Conservation (phyloP, 169 alveolate species). For the Plasmodium berghei region DNA sequence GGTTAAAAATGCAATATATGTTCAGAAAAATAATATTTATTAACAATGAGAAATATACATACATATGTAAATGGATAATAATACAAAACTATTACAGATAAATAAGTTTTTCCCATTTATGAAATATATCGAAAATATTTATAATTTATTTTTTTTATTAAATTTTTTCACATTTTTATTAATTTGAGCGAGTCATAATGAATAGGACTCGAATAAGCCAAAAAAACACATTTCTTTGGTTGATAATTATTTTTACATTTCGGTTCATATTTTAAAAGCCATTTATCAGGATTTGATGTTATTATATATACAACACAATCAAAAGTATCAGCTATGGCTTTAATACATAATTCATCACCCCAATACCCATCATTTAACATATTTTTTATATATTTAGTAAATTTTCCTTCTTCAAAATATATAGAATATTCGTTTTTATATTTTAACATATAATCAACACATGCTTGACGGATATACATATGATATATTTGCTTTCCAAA, state of each 20-base stretch:
- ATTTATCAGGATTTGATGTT: constrained; percentile 78
- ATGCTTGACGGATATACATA: constrained; percentile 73
- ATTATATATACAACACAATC: constrained; percentile 81
- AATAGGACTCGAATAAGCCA: constrained; percentile 81
- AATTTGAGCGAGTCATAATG: constrained; percentile 80
- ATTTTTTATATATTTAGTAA: constrained; percentile 69
- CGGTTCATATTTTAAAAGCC: constrained; percentile 81
- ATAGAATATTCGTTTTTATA: constrained; percentile 71
- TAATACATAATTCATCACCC: constrained; percentile 84
- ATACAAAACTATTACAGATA: no score
- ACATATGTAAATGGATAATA: no score
- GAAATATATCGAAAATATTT: no score
- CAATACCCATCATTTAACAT: constrained; percentile 80
- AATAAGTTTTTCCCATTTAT: no score
- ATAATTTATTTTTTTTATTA: no score
- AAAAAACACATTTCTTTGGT: constrained; percentile 75
- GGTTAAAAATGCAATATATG: no score
- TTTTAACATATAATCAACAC: constrained; percentile 77
- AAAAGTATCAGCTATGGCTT: constrained; percentile 83
- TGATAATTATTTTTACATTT: constrained; percentile 22
- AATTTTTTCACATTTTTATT: constrained; percentile 41
- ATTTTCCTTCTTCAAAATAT: constrained; percentile 68
- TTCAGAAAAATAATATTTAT: no score
- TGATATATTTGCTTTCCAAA: constrained; percentile 79
- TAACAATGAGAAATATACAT: no score